These are phyloP conservation scores for Solanum medicagineum DNA, from an alignment of 257 asterid genomes.

Conservation along the genomic window DNA sequence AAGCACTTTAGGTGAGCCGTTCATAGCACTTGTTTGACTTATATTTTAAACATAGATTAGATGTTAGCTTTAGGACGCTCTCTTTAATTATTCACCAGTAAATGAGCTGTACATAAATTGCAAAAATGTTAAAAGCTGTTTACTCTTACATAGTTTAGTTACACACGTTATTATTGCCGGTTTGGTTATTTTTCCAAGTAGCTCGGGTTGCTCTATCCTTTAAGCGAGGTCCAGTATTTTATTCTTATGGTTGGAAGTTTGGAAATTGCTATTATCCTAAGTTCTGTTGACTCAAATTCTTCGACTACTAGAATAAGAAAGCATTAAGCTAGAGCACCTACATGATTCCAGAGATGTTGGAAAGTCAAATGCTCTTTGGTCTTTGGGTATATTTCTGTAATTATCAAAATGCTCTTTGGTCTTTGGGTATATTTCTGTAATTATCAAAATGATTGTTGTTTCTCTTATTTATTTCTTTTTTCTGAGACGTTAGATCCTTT, in stretches of 20 bases:
- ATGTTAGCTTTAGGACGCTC: neutral
- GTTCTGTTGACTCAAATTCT: neutral
- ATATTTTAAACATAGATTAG: neutral
- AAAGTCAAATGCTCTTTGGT: neutral
- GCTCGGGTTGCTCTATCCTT: neutral
- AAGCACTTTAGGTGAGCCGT: neutral
- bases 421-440: neutral
- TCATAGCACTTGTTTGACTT: neutral
- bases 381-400: neutral
- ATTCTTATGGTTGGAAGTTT: neutral
- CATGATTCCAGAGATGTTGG: neutral
- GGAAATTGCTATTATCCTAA: neutral
- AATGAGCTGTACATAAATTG: neutral
- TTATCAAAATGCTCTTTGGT: neutral
- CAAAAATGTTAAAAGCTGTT: neutral
- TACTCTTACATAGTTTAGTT: neutral
- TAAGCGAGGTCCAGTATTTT: neutral
- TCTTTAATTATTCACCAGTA: neutral
- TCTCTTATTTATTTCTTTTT: neutral
- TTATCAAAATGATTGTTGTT: neutral
- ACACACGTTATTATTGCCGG: neutral
- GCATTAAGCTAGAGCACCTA: neutral
- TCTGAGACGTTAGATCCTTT: neutral
- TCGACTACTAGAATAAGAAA: neutral
- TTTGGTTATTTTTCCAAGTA: neutral